Percentiles rank a stretch among this genome's conserved stretches.
Evolutionary conservation across 1,139 yeast genomes (phyloP).

Genomic region (Kluyveromyces sp.): DNA sequence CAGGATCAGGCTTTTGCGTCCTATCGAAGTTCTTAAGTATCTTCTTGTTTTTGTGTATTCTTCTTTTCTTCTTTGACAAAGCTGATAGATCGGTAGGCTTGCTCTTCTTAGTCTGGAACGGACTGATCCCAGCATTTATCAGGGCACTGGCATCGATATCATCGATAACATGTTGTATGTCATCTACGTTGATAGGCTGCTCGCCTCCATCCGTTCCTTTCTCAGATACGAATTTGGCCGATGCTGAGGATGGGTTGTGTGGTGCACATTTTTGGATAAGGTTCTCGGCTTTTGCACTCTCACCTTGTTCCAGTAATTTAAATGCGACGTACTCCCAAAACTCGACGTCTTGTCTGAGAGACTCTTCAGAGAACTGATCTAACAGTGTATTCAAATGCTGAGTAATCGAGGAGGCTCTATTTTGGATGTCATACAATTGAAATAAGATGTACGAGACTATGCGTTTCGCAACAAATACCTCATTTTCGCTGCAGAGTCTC

Average conservation of each 20-base stretch:
- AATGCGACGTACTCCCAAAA: constrained; percentile 46
- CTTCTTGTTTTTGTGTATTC: constrained; percentile 35
- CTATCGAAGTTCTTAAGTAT: constrained; percentile 40
- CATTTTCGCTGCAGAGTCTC: constrained; percentile 11
- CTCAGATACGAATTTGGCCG: constrained; percentile 1
- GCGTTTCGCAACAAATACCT: constrained; percentile 8
- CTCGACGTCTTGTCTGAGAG: constrained; percentile 25
- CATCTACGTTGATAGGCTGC: neutral
- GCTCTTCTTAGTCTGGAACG: constrained; percentile 28
- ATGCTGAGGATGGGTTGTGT: constrained; percentile 3
- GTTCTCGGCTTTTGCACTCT: constrained; percentile 31
- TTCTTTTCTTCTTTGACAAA: constrained; percentile 30
- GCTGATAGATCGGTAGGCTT: neutral
- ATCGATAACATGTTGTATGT: constrained; percentile 31
- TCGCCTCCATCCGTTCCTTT: neutral
- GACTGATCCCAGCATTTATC: constrained; percentile 35
- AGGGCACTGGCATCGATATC: constrained; percentile 39
- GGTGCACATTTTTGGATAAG: constrained; percentile 15
- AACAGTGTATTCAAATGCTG: constrained; percentile 16
- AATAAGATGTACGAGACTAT: constrained; percentile 21
- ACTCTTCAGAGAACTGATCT: constrained; percentile 4
- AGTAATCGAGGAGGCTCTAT: constrained; percentile 20
- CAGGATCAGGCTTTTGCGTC: constrained; percentile 45
- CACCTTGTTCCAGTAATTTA: constrained; percentile 34
- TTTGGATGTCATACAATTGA: constrained; percentile 21